Evolutionary conservation across 768 basidiomycete species (phyloP), one percentile per base, ranked within the genome.

Genomic region (Leucocoprinus leucothites): DNA sequence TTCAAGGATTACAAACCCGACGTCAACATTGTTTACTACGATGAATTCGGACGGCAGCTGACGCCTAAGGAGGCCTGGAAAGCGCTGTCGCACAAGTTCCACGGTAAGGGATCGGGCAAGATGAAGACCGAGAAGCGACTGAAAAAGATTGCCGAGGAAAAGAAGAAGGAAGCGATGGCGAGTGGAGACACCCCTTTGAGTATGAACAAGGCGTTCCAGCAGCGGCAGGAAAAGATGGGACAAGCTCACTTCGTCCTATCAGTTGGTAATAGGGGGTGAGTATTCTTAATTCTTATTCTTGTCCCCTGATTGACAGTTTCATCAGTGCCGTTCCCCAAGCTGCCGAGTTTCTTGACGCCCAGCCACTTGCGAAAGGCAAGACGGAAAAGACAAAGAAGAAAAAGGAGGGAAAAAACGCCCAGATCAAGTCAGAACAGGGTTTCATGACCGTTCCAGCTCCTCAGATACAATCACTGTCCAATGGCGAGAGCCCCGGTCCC

Each of bases 51-150:
- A 45, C 81, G 97, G 36, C 67, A 80, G 56, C 73, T 94, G 67
- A 91, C 91, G 21, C 87, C 87, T 18, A 98, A 98, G 77, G 97
- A 99, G 74, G 95, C 96, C 4, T 98, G 96, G 95, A 98, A 98
- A 74, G 92, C 94, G 16, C 75, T 99, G 41, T 94, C 91, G 42
- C 97, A 99, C 69, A 91, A 92, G 67, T 98, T 99, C 84, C 97
- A 99, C 62, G 97, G 97, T 34, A 98, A 98, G 71, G 93, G 93
- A 1, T 91, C 91, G 1, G 97, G 97, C 9, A 91, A 88, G 75
- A 91, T 90, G 84, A 98, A 98, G 81, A 94, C 89, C 21, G 96
- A 98, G 78, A 98, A 98, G 70, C 81, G 93, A 58, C 65, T 98
- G 60, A 94, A 95, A 82, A 94, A 90, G 76, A 98, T 98, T 60